phyloP scores from a whole-genome alignment of 257 asterid species.

The Leonotis leonurus region DNA sequence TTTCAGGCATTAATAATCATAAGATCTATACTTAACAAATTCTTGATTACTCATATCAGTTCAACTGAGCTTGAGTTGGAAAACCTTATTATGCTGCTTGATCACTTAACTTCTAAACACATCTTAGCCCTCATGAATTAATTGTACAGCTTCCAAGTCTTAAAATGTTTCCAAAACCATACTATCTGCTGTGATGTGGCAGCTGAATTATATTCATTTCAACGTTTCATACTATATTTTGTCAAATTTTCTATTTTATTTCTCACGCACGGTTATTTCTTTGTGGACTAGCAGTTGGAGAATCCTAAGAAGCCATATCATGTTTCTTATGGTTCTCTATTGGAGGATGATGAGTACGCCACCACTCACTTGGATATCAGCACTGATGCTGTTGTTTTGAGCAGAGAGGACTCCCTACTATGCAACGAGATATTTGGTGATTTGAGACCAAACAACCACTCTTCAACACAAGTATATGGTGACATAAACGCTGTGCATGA shows the following conservation, averaged over 20 bases:
- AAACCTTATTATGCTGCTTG: neutral
- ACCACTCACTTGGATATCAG: conserved; percentile 32
- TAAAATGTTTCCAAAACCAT: neutral
- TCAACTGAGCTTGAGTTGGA: neutral
- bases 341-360: conserved; percentile 29
- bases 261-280: neutral
- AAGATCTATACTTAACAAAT: neutral
- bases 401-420: conserved; percentile 20
- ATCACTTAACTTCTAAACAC: neutral
- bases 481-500: conserved; percentile 13
- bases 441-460: conserved; percentile 7
- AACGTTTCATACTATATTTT: neutral
- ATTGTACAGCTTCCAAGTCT: neutral
- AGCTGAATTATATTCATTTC: no score
- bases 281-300: conserved; percentile 35
- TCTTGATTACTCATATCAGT: neutral
- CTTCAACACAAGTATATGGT: conserved; percentile 24
- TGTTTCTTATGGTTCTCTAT: conserved; percentile 23
- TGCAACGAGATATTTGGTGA: conserved; percentile 37
- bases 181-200: neutral
- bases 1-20: neutral
- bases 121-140: neutral
- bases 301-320: conserved; percentile 20
- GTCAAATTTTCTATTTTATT: neutral
- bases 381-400: conserved; percentile 26